Base-by-base conservation (phyloP, 1,139 yeast species). In the Yamadazyma epiphylla region DNA sequence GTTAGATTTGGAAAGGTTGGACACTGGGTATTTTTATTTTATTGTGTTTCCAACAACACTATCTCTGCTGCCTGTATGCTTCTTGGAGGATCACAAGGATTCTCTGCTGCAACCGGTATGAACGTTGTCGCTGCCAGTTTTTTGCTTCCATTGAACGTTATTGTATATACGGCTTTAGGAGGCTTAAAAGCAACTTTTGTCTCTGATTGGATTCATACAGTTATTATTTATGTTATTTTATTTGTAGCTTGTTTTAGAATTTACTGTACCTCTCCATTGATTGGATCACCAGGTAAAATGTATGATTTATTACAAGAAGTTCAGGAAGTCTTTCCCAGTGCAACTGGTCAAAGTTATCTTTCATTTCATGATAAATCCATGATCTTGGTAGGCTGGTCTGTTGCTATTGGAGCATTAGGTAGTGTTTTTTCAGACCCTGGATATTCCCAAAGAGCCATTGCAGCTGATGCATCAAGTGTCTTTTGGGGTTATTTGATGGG, bases 1-100 rank as follows among this genome's bases (percentile, higher is more conserved):
- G 77, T 74, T 3, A 63, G 94, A 36, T 85, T 80, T 49, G 94
- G 94, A n/a, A 60, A 67, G 17, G 44, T 54, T 11, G 49, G 48
- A 2, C 52, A 48, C 35, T 31, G 38, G 29, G 35, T 36, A 5
- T 42, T 37, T 30, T 32, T 48, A 25, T 24, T 19, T 14, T 48
- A 47, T 26, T 43, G 46, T 32, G 27, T 43, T 10, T 40, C 44
- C 9, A 43, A 43, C 4, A 47, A 45, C 29, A 34, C 42, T 5
- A 29, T 45, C 17, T 40, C 44, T 19, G 37, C 51, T 4, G 35
- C 51, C 4, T 36, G 38, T 21, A 34, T 48, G 24, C 35, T 48
- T 15, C 35, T 46, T n/a, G 47, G 48, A 22, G 50, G 47, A 14
- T 37, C 41, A 6, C 43, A 38, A 27, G 45, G 41, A 5, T 44